These are phyloP conservation scores for Macaranga tanarius DNA, from an alignment of 441 rosid genomes.

Conservation along the genomic window DNA sequence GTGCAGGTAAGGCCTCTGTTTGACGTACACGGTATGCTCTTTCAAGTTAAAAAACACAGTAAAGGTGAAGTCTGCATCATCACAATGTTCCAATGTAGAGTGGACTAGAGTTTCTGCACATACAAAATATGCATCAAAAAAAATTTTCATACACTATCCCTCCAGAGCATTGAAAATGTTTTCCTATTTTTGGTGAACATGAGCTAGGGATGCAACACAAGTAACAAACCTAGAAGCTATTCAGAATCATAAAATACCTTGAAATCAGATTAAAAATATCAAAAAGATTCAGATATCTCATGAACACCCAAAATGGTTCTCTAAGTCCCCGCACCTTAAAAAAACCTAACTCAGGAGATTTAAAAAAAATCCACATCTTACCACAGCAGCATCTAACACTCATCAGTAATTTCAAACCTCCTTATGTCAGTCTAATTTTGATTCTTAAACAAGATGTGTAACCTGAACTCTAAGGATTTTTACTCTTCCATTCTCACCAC, in stretches of 20 bases:
- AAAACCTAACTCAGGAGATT: neutral
- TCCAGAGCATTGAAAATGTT: too few relatives aligned
- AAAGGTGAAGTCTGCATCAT: constrained; percentile 80
- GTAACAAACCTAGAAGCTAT: neutral
- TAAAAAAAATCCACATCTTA: neutral
- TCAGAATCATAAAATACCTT: neutral
- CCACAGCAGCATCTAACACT: neutral
- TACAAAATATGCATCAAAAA: constrained; percentile 18
- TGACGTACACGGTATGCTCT: constrained; percentile 85
- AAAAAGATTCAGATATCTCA: neutral
- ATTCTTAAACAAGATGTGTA: neutral
- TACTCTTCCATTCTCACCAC: neutral
- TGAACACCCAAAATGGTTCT: neutral
- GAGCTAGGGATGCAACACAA: neutral
- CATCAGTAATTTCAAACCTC: neutral
- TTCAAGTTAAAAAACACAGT: constrained; percentile 80
- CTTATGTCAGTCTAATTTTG: neutral
- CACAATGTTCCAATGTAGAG: constrained; percentile 79
- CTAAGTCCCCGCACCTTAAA: neutral
- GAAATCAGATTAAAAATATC: neutral
- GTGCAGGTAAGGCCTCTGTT: constrained; percentile 77
- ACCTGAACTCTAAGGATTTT: neutral
- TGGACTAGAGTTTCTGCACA: constrained; percentile 92
- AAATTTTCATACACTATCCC: neutral
- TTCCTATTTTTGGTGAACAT: neutral